Conservation (phyloP, 768 basidiomycete genomes). For the Kwoniella heveanensis region DNA sequence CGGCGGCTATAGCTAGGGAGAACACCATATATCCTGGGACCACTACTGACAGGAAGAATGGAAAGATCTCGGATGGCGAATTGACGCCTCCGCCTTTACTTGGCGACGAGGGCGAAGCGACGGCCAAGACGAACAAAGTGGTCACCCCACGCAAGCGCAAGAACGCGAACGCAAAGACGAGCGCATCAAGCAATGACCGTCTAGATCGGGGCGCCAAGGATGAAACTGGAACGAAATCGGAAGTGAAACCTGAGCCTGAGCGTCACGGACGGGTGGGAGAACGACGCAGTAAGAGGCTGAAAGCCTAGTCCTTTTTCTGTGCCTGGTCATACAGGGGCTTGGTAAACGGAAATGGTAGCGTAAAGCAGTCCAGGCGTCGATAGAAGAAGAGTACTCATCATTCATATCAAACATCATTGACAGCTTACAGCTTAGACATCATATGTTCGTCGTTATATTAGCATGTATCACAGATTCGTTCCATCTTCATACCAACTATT, state of each 20-base stretch:
- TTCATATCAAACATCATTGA: no score
- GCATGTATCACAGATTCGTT: not conserved
- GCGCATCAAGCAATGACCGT: no score
- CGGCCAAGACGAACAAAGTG: not conserved
- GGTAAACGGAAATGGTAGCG: no score
- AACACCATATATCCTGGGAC: not conserved
- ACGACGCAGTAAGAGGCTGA: slow-evolving; percentile 31
- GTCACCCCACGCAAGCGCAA: no score
- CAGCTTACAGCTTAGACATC: not conserved
- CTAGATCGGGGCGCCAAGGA: no score
- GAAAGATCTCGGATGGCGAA: not conserved
- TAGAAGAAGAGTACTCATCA: not conserved
- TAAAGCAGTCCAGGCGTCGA: no score
- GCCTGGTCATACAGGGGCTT: no score
- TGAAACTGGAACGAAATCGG: not conserved
- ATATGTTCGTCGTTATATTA: not conserved
- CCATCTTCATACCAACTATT: not conserved
- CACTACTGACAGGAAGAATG: not conserved
- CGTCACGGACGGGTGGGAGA: slow-evolving; percentile 2
- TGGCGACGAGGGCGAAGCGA: not conserved
- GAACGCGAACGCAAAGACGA: no score
- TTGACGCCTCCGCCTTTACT: not conserved
- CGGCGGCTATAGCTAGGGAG: not conserved
- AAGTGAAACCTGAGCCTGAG: no score
- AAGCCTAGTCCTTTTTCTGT: no score